Evolutionary conservation across 306 rosid species (phyloP).

Genomic region (Sophora flavescens): DNA sequence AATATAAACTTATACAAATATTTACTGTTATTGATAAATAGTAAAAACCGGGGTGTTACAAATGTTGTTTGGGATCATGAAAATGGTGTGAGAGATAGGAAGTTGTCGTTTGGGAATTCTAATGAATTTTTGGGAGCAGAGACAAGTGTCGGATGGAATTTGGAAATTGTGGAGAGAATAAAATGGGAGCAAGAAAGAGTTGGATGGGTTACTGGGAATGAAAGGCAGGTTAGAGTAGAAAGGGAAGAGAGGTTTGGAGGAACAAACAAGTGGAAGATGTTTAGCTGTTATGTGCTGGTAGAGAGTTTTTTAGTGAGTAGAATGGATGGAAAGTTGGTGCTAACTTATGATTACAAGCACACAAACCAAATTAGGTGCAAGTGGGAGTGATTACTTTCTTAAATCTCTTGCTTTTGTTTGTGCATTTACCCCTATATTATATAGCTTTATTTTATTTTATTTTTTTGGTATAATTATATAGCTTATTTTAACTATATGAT

Average conservation of each 20-base stretch:
- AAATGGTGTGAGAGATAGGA: conserved; percentile 16
- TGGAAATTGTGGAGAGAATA: conserved; percentile 57
- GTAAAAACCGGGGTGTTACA: too few relatives aligned
- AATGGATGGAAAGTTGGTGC: conserved; percentile 56
- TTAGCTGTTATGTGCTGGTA: conserved; percentile 57
- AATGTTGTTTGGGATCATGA: conserved; percentile 39
- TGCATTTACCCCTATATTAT: not conserved
- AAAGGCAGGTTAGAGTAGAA: conserved; percentile 40
- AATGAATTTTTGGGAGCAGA: conserved; percentile 24
- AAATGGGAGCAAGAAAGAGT: conserved; percentile 52
- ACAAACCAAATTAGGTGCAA: conserved; percentile 60
- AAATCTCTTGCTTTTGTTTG: not conserved
- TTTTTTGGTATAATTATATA: too few relatives aligned
- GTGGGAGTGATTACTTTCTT: conserved; percentile 55
- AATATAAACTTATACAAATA: too few relatives aligned
- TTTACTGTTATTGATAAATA: too few relatives aligned
- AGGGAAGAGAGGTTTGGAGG: conserved; percentile 57
- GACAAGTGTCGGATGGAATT: conserved; percentile 50
- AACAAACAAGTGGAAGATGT: conserved; percentile 46
- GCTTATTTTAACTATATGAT: too few relatives aligned
- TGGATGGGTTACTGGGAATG: conserved; percentile 43
- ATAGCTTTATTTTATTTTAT: too few relatives aligned
- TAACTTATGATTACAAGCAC: conserved; percentile 61
- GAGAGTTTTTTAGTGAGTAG: conserved; percentile 63
- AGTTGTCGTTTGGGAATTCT: conserved; percentile 52